These are phyloP conservation scores for Tritrichomonas musculus DNA, from an alignment of 208 protist genomes.

Conservation along the genomic window DNA sequence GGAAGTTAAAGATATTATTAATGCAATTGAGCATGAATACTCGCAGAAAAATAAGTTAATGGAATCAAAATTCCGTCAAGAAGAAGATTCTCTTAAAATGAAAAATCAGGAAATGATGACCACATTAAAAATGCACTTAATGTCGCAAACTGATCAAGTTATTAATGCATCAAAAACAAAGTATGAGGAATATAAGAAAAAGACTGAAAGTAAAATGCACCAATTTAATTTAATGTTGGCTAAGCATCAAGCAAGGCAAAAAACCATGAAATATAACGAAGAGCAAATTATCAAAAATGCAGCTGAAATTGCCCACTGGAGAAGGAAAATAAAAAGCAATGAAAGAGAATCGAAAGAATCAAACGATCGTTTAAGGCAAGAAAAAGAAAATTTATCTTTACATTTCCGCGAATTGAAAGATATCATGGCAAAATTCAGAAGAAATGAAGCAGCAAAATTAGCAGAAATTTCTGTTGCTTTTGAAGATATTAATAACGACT, in stretches of 20 bases:
- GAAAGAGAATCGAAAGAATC: neutral
- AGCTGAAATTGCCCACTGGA: neutral
- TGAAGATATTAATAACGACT: neutral
- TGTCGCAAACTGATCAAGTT: neutral
- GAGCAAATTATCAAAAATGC: neutral
- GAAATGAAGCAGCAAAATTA: neutral
- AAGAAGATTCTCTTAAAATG: neutral
- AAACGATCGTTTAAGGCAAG: neutral
- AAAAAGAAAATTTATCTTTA: neutral
- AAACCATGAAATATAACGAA: neutral
- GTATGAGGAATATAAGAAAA: neutral
- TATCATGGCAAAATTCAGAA: neutral
- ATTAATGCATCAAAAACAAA: neutral
- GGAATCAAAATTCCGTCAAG: neutral
- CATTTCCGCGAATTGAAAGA: conserved; percentile 6
- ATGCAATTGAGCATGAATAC: neutral
- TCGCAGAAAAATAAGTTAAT: neutral
- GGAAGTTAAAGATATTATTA: neutral
- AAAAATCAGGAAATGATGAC: neutral
- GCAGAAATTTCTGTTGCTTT: conserved; percentile 19
- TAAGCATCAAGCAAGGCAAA: neutral
- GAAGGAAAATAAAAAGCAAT: neutral
- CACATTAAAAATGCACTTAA: neutral
- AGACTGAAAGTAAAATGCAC: neutral
- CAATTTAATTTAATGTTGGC: conserved; percentile 8